A percentile compares a stretch with the other conserved stretches of the same genome.
Evolutionary conservation across 2,329 filamentous ascomycete genomes (phyloP).

Genomic region (Fusarium anthophilum): DNA sequence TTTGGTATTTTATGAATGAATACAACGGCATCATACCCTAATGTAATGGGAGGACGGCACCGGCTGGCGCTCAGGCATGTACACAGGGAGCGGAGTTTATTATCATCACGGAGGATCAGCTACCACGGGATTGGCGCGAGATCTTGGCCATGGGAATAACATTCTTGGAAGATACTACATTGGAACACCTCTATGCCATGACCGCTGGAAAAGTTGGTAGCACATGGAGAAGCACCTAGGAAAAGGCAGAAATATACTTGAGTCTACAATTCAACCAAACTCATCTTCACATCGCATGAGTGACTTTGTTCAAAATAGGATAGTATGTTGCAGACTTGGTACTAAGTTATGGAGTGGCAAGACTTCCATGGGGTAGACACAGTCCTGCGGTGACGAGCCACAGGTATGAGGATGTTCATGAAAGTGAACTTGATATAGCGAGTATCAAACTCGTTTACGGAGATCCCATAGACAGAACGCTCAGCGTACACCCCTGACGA

Average conservation of each 20-base stretch:
- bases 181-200: background rate
- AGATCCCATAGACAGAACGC: background rate
- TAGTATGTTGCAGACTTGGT: background rate
- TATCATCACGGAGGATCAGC: background rate
- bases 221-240: background rate
- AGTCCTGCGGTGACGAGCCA: background rate
- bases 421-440: background rate
- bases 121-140: background rate
- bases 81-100: constrained; percentile 19
- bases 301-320: background rate
- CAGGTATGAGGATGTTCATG: background rate
- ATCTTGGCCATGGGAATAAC: background rate
- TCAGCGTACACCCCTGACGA: background rate
- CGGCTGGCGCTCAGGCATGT: constrained; percentile 37
- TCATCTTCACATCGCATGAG: background rate
- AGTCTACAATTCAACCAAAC: background rate
- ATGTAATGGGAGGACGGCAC: constrained; percentile 42
- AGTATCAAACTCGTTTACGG: background rate
- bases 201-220: background rate
- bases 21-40: constrained; percentile 41
- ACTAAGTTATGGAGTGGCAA: background rate
- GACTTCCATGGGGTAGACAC: background rate
- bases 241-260: background rate
- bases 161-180: background rate
- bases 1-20: constrained; percentile 35